These are phyloP conservation scores for Eimeria tenella DNA, from an alignment of 169 alveolate genomes.

Conservation along the genomic window DNA sequence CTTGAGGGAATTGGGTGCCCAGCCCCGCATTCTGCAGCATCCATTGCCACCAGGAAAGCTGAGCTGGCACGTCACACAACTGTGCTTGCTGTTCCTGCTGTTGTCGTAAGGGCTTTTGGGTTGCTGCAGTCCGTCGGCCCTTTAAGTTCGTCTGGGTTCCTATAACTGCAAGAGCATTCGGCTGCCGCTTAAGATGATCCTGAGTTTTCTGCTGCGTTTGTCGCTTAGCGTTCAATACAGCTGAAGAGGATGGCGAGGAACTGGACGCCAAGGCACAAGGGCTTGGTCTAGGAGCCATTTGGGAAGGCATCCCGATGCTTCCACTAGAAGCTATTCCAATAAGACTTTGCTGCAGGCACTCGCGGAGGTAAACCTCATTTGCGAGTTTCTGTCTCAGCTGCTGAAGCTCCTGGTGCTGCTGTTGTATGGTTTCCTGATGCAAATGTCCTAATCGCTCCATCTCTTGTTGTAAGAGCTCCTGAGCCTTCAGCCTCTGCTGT, in stretches of 20 bases:
- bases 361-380: conserved; percentile 41
- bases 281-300: neutral
- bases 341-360: conserved; percentile 54
- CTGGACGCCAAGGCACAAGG: neutral
- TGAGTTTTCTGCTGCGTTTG: neutral
- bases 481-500: conserved; percentile 34
- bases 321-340: conserved; percentile 22
- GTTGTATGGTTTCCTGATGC: conserved; percentile 16
- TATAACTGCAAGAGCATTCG: neutral
- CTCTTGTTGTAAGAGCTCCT: conserved; percentile 46
- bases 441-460: conserved; percentile 52
- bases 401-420: conserved; percentile 33
- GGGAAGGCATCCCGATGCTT: neutral
- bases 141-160: conserved; percentile 25
- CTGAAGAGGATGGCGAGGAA: neutral
- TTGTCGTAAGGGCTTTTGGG: neutral
- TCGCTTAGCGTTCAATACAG: neutral
- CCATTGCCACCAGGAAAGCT: conserved; percentile 7
- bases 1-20: neutral
- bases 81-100: conserved; percentile 2
- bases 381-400: conserved; percentile 16
- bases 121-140: neutral
- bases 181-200: neutral
- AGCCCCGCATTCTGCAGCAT: conserved; percentile 12
- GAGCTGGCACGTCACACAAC: neutral